phyloP scores from a whole-genome alignment of 2,329 filamentous ascomycete species.

The Sporothrix variecibatus region DNA sequence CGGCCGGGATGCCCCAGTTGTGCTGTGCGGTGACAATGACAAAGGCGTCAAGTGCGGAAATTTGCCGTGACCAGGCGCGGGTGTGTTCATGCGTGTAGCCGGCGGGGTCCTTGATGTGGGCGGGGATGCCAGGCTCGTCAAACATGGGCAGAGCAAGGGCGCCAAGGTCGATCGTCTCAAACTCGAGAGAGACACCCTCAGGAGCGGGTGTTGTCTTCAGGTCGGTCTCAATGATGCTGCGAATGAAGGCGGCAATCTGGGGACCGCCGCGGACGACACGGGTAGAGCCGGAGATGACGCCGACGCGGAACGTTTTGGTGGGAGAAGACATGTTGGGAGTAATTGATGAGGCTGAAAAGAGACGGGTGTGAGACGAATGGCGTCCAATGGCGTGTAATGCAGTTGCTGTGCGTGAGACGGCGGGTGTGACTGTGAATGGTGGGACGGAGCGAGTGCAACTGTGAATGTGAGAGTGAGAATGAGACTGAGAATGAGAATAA shows the following conservation, averaged over 20 bases:
- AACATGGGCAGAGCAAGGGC: constrained; percentile 41
- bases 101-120: constrained; percentile 35
- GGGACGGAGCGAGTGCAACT: background rate
- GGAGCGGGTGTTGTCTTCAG: background rate
- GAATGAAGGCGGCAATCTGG: constrained; percentile 33
- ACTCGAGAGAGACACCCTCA: constrained; percentile 1
- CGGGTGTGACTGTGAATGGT: background rate
- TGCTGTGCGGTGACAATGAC: constrained; percentile 43
- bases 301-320: constrained; percentile 30
- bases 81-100: constrained; percentile 41
- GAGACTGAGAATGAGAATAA: background rate
- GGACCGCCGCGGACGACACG: constrained; percentile 34
- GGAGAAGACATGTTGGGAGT: background rate
- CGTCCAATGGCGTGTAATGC: background rate
- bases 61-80: constrained; percentile 39
- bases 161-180: constrained; percentile 38
- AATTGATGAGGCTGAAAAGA: background rate
- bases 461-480: background rate
- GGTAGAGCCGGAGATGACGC: constrained; percentile 35
- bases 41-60: constrained; percentile 39
- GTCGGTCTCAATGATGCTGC: constrained; percentile 29
- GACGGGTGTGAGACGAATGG: background rate
- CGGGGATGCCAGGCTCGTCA: constrained; percentile 40
- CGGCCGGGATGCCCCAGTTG: constrained; percentile 51
- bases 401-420: background rate